These are phyloP conservation scores for Kwoniella bestiolae DNA, from an alignment of 768 basidiomycete genomes.

Conservation along the genomic window DNA sequence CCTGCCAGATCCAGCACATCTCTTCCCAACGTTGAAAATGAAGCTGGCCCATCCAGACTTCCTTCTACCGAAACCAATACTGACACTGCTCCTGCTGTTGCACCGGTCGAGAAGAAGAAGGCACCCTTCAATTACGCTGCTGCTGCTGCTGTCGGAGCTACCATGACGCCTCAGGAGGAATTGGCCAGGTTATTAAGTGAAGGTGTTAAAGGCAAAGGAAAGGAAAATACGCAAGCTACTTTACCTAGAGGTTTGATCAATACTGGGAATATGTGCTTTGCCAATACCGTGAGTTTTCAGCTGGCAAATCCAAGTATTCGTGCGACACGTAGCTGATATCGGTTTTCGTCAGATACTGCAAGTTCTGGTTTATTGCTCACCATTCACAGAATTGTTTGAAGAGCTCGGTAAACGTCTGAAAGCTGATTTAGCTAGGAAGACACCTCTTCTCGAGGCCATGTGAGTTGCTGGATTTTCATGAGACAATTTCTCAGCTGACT, in stretches of 20 bases:
- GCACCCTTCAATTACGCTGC: slow-evolving; percentile 45
- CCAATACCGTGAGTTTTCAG: slow-evolving; percentile 68
- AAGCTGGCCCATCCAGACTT: slow-evolving; percentile 31
- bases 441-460: slow-evolving; percentile 61
- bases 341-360: slow-evolving; percentile 66
- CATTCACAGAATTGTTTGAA: slow-evolving; percentile 77
- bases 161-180: slow-evolving; percentile 46
- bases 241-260: slow-evolving; percentile 77
- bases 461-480: slow-evolving; percentile 40
- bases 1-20: slow-evolving; percentile 34
- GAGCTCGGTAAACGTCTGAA: slow-evolving; percentile 68
- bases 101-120: slow-evolving; percentile 27
- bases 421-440: slow-evolving; percentile 58
- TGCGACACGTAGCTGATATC: not conserved
- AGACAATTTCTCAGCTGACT: slow-evolving; percentile 38
- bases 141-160: slow-evolving; percentile 41
- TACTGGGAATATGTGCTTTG: slow-evolving; percentile 96
- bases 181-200: slow-evolving; percentile 43
- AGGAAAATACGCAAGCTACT: slow-evolving; percentile 23
- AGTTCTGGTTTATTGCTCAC: slow-evolving; percentile 83
- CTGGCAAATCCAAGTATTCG: no score
- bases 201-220: slow-evolving; percentile 39
- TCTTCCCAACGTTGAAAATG: slow-evolving; percentile 22
- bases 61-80: slow-evolving; percentile 11
- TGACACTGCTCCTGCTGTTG: slow-evolving; percentile 1